A percentile compares a stretch with the other conserved stretches of the same genome.
Conservation (phyloP, 2,329 filamentous ascomycete species). For the Claviceps pazoutovae region DNA sequence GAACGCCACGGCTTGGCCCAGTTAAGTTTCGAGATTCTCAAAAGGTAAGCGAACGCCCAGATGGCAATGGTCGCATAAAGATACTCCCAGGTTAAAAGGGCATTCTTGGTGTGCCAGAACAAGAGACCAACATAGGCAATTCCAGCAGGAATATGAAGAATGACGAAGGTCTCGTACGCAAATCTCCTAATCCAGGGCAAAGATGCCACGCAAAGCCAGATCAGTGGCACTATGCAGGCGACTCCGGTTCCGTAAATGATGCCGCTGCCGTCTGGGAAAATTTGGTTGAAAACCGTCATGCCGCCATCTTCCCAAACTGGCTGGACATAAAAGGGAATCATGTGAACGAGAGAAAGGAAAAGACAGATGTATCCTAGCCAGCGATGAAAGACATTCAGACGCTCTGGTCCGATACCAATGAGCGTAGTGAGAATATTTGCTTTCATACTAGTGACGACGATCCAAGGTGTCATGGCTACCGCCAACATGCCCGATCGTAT, state of each 20-base stretch:
- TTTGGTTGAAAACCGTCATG: constrained; percentile 51
- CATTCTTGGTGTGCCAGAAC: constrained; percentile 95
- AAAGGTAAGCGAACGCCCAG: constrained; percentile 59
- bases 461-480: constrained; percentile 85
- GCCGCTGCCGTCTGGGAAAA: constrained; percentile 51
- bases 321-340: constrained; percentile 78
- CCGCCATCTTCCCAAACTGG: constrained; percentile 74
- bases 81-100: constrained; percentile 79
- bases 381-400: constrained; percentile 83
- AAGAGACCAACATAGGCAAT: constrained; percentile 70
- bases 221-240: constrained; percentile 66
- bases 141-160: constrained; percentile 69
- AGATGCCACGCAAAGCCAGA: constrained; percentile 75
- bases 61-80: constrained; percentile 70
- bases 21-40: constrained; percentile 74
- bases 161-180: constrained; percentile 76
- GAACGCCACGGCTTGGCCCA: constrained; percentile 71
- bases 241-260: constrained; percentile 77
- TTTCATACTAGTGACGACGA: constrained; percentile 79
- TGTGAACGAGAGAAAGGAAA: constrained; percentile 70
- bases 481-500: constrained; percentile 84
- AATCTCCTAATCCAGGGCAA: constrained; percentile 61
- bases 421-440: constrained; percentile 72
- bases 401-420: constrained; percentile 83
- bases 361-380: constrained; percentile 84